phyloP scores from a whole-genome alignment of 768 basidiomycete genomes.

The Hygrophoropsis aurantiaca region DNA sequence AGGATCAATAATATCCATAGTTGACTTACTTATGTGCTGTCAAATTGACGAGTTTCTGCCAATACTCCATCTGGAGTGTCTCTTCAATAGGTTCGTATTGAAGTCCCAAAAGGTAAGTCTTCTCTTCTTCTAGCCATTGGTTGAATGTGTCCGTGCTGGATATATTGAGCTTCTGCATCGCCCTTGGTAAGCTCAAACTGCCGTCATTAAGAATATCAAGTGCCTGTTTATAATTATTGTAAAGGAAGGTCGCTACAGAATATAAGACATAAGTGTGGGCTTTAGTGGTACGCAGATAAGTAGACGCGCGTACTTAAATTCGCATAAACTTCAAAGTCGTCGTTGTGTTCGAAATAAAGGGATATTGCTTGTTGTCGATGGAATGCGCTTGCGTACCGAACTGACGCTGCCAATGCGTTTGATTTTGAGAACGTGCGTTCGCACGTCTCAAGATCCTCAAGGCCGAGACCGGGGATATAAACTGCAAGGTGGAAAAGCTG shows the following conservation, averaged over 20 bases:
- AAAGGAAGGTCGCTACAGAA: neutral
- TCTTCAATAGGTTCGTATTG: slow-evolving; percentile 10
- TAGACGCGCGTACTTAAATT: neutral
- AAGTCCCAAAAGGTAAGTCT: slow-evolving; percentile 4
- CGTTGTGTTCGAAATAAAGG: slow-evolving; percentile 1
- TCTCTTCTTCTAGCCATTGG: slow-evolving; percentile 8
- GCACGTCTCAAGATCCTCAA: slow-evolving; percentile 21
- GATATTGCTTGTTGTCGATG: slow-evolving; percentile 17
- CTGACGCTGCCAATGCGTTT: slow-evolving; percentile 11
- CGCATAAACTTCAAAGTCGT: neutral
- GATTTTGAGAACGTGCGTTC: slow-evolving; percentile 18
- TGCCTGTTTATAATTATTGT: slow-evolving; percentile 15
- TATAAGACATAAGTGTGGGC: neutral
- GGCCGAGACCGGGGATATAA: slow-evolving; percentile 12
- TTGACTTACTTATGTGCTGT: slow-evolving; percentile 9
- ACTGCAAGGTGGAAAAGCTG: slow-evolving; percentile 16
- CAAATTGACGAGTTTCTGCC: slow-evolving; percentile 6
- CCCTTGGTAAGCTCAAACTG: neutral
- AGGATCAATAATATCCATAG: no score
- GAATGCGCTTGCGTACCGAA: slow-evolving; percentile 12
- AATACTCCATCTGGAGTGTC: slow-evolving; percentile 14
- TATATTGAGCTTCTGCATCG: slow-evolving; percentile 9
- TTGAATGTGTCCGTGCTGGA: slow-evolving; percentile 1
- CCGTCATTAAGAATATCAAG: slow-evolving; percentile 14
- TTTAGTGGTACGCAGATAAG: neutral